Base-by-base conservation (phyloP, 2,329 filamentous ascomycete genomes). In the Neonectria ditissima region DNA sequence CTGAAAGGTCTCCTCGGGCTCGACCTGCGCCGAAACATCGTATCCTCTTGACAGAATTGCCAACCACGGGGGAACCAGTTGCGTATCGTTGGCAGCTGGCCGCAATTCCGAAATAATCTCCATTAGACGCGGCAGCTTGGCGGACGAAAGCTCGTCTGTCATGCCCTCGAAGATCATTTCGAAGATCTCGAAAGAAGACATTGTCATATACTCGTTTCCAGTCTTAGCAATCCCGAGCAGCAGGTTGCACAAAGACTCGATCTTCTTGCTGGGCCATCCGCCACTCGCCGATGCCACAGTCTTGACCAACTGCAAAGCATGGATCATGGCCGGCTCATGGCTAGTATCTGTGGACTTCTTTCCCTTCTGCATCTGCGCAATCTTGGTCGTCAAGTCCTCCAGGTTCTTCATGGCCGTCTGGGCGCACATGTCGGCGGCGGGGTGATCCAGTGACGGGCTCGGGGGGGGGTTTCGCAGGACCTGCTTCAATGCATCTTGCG, bases 251-350 rank as follows among this genome's bases (percentile, higher is more conserved):
- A 99, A 83, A 2, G 91, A 85, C 80, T 99, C 96, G 58, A 97
- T 97, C 81, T 97, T 97, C 82, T 92, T 93, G 82, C 92, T 97
- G 1, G 96, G 96, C 96, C 96, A 99, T 54, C 96, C 96, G 43
- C 93, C 92, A 62, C 93, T 95, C 5, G 93, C 93, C 3, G 87
- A 86, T 1, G 96, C 94, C 64, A 99, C 88, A 0, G 92, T 92
- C 84, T 97, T 97, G 68, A 97, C 91, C 59, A 99, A 83, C 74
- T 99, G 95, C 66, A 99, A 83, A 2, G 94, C 91, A 76, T 98
- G 96, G 69, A 98, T 97, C 54, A 98, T 84, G 30, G 89, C 89
- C 2, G 96, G 94, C 66, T 97, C 93, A 74, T 94, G 88, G 58
- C 85, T 83, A 10, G 87, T 81, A 16, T 85, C 83, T 13, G 84